Percentiles rank a stretch among this genome's conserved stretches.
Evolutionary conservation across 176 grass and related monocot species (phyloP).

Genomic region (Aegilops speltoides): DNA sequence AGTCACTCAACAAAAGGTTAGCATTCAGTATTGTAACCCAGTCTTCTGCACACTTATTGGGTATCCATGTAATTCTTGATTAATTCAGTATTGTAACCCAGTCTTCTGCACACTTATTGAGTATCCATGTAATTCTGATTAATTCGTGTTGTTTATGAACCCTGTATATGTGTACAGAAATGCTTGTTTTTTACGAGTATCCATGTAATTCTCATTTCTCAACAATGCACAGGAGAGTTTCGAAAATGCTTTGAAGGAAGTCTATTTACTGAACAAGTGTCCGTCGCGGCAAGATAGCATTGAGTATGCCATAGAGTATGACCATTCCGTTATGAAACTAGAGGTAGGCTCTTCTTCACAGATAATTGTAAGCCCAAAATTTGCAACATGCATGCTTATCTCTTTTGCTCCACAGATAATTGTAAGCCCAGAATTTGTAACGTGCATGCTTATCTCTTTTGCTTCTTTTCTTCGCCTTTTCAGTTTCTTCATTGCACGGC

Average conservation of each 20-base stretch:
- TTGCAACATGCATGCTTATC: background rate
- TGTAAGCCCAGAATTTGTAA: too few relatives aligned
- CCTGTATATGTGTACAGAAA: background rate
- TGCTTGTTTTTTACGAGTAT: background rate
- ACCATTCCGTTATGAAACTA: background rate
- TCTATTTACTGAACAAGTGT: constrained; percentile 17
- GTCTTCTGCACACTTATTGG: too few relatives aligned
- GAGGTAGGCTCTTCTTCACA: background rate
- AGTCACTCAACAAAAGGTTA: constrained; percentile 22
- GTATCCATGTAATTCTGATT: background rate
- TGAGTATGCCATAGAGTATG: background rate
- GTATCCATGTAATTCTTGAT: too few relatives aligned
- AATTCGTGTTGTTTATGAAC: background rate
- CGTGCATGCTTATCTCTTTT: background rate
- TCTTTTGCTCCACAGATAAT: too few relatives aligned
- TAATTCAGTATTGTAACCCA: too few relatives aligned
- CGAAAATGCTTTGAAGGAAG: constrained; percentile 12
- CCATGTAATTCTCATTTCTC: too few relatives aligned
- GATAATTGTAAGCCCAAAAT: background rate
- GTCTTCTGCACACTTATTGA: background rate
- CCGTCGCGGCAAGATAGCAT: background rate
- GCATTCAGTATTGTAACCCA: background rate
- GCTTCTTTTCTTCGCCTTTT: background rate
- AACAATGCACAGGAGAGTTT: constrained; percentile 15
- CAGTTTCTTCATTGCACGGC: constrained; percentile 21